Percentiles rank a stretch among this genome's conserved stretches.
Conservation (phyloP, 2,329 filamentous ascomycete species). For the Aureobasidium sp. region DNA sequence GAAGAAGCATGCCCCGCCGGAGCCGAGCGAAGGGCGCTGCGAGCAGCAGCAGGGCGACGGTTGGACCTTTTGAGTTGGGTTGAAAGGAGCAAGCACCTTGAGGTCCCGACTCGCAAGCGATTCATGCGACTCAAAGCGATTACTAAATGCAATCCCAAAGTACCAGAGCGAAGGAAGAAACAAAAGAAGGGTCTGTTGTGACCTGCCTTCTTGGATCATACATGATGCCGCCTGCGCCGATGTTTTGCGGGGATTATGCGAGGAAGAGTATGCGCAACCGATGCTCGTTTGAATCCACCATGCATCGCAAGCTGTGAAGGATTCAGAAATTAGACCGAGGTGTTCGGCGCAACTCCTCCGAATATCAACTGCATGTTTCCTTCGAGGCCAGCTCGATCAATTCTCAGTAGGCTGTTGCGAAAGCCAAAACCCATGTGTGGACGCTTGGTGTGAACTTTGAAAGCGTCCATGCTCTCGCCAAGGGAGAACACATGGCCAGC, state of each 20-base stretch:
- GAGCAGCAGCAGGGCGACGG: not conserved
- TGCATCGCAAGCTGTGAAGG: not conserved
- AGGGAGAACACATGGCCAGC: not conserved
- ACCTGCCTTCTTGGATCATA: slow-evolving; percentile 2
- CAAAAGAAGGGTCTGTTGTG: not conserved
- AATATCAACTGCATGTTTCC: not conserved
- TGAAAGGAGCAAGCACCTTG: not conserved
- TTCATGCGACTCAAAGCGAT: slow-evolving; percentile 3
- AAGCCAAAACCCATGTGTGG: not conserved
- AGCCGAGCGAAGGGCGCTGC: not conserved
- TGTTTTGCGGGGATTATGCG: not conserved
- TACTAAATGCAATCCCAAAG: not conserved
- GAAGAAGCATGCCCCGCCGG: not conserved
- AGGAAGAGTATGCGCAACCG: not conserved
- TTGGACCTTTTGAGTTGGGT: not conserved
- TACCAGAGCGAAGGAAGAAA: not conserved
- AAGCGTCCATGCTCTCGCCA: not conserved
- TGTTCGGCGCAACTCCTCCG: not conserved
- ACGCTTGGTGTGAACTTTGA: not conserved
- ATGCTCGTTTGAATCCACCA: not conserved
- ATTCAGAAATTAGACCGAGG: not conserved
- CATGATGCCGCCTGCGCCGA: slow-evolving; percentile 2
- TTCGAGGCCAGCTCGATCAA: not conserved
- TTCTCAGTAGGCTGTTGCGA: not conserved
- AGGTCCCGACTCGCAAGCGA: not conserved